Percentiles rank a stretch among this genome's conserved stretches.
Conservation (phyloP, 805 yeast genomes). For the Myxozyma monticola region DNA sequence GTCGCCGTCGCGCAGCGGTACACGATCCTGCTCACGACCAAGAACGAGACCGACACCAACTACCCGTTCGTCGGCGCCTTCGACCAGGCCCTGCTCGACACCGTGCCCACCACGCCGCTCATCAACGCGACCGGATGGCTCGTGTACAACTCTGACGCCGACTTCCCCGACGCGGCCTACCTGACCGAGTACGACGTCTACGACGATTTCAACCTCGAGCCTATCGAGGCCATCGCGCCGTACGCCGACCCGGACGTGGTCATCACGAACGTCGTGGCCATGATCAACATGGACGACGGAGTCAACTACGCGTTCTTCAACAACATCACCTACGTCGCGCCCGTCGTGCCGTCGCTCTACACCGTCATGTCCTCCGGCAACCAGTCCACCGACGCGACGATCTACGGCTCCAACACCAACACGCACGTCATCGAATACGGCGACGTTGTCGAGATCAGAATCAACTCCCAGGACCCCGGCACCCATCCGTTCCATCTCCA, state of each 20-base stretch:
- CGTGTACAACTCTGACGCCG: conserved; percentile 53
- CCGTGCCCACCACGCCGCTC: conserved; percentile 59
- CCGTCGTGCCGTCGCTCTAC: conserved; percentile 82
- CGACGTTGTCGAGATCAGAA: conserved; percentile 72
- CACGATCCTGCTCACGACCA: conserved; percentile 74
- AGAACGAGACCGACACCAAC: conserved; percentile 58
- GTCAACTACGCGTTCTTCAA: conserved; percentile 96
- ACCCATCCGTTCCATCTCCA: conserved; percentile 97
- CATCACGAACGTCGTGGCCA: conserved; percentile 68
- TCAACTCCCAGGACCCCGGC: conserved; percentile 88
- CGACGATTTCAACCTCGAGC: conserved; percentile 79
- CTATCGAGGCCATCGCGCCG: conserved; percentile 56
- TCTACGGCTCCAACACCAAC: conserved; percentile 82
- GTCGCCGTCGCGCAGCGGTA: conserved; percentile 92
- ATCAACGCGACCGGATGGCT: conserved; percentile 76
- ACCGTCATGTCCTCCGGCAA: conserved; percentile 61
- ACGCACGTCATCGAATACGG: conserved; percentile 66
- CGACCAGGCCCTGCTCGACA: conserved; percentile 83
- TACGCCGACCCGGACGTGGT: conserved; percentile 70
- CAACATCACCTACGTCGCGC: conserved; percentile 71
- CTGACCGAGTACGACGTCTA: conserved; percentile 48
- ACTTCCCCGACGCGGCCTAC: conserved; percentile 45
- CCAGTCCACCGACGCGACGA: conserved; percentile 53
- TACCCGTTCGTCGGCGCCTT: conserved; percentile 80
- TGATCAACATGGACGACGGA: conserved; percentile 87